A percentile compares a stretch with the other conserved stretches of the same genome.
Conservation (phyloP, 2,329 filamentous ascomycete species). For the Beauveria sp. region DNA sequence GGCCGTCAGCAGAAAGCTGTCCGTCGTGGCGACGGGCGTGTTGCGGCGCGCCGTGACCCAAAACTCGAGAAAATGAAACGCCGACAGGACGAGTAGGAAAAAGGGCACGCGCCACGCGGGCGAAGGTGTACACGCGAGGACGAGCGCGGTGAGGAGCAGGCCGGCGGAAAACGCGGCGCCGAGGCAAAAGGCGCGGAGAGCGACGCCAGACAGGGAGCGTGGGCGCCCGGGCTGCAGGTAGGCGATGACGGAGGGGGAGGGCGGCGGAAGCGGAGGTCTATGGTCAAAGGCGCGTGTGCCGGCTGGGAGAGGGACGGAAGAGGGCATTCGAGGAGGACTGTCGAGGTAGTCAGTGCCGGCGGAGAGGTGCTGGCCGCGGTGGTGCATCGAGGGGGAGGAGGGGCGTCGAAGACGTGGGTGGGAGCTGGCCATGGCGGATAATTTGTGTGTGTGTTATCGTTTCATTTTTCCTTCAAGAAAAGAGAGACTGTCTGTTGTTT, state of each 20-base stretch:
- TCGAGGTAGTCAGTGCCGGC: neutral
- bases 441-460: neutral
- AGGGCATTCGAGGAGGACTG: neutral
- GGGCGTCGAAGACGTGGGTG: neutral
- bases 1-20: constrained; percentile 72
- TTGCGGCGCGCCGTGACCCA: constrained; percentile 84
- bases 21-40: constrained; percentile 60
- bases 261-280: constrained; percentile 3
- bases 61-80: constrained; percentile 96
- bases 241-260: constrained; percentile 22
- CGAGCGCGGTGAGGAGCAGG: constrained; percentile 21
- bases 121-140: constrained; percentile 30
- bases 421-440: neutral
- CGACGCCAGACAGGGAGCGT: constrained; percentile 53
- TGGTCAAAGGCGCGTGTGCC: neutral
- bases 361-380: neutral
- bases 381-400: neutral
- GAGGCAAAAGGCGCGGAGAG: constrained; percentile 48
- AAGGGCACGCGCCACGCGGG: constrained; percentile 56
- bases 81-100: constrained; percentile 60
- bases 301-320: neutral
- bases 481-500: too few species aligned
- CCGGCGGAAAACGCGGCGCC: constrained; percentile 35
- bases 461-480: neutral
- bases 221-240: constrained; percentile 31